Percentiles rank a stretch among this genome's conserved stretches.
phyloP scores from a whole-genome alignment of 257 asterid species.

The Thymus mandschuricus region DNA sequence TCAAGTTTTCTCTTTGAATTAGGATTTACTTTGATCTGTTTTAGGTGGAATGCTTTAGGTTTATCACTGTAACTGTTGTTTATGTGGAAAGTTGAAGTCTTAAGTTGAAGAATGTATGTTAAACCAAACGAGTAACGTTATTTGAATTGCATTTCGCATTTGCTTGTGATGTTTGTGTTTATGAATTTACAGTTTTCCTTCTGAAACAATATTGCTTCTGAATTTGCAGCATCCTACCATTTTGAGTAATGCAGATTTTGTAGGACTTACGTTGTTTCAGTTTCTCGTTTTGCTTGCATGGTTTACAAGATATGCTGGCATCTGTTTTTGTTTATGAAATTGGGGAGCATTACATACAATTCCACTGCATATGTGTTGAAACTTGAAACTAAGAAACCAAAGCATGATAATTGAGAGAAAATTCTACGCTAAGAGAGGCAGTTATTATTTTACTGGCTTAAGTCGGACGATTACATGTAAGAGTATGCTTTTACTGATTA shows the following conservation, averaged over 20 bases:
- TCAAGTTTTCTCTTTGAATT: neutral
- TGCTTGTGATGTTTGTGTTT: conserved; percentile 10
- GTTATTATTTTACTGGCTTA: no score
- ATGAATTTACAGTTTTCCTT: neutral
- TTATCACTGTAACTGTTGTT: neutral
- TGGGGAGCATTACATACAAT: no score
- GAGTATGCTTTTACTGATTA: no score
- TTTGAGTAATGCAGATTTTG: neutral
- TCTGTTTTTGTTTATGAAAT: neutral
- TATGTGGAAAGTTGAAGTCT: neutral
- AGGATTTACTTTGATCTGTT: neutral
- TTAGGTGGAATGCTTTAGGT: neutral
- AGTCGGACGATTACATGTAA: no score
- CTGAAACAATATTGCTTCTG: neutral
- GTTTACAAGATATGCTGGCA: neutral
- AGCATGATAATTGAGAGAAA: no score
- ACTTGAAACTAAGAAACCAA: no score
- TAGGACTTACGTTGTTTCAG: conserved; percentile 5
- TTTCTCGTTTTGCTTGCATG: neutral
- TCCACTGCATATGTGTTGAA: neutral
- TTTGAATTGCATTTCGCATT: neutral
- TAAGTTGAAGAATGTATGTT: conserved; percentile 1
- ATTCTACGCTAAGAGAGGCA: no score
- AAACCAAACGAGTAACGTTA: neutral
- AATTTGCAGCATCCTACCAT: conserved; percentile 10